A percentile compares a stretch with the other conserved stretches of the same genome.
These are phyloP conservation scores for Gastrodia elata DNA, from an alignment of 106 monocot genomes.

Conservation along the genomic window DNA sequence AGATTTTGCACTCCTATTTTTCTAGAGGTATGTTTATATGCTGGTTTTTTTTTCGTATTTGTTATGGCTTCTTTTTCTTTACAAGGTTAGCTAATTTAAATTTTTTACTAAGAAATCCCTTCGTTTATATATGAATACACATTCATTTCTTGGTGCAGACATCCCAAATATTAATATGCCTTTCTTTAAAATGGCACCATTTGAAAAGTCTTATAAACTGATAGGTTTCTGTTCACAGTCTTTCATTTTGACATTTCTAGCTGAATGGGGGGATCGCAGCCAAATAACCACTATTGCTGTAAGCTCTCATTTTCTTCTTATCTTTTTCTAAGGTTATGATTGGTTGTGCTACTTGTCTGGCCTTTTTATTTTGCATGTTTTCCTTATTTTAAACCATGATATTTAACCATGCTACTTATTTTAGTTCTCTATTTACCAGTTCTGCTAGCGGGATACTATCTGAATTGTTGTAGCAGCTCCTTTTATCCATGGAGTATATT, in stretches of 20 bases:
- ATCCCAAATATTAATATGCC: neutral
- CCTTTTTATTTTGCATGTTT: neutral
- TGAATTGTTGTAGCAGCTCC: too few relatives aligned
- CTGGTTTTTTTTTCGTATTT: neutral
- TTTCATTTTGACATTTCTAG: slow-evolving; percentile 88
- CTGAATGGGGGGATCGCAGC: slow-evolving; percentile 97
- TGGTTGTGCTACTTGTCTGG: neutral
- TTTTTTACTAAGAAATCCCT: neutral
- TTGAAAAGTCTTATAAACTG: neutral
- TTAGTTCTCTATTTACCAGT: neutral
- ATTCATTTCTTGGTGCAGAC: neutral
- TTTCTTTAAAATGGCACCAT: neutral
- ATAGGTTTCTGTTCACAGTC: slow-evolving; percentile 32
- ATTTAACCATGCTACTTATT: neutral
- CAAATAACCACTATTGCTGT: slow-evolving; percentile 97
- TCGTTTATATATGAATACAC: neutral
- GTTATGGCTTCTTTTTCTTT: neutral
- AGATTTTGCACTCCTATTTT: slow-evolving; percentile 98
- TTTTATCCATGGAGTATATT: too few relatives aligned
- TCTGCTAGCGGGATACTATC: too few relatives aligned
- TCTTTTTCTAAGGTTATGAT: neutral
- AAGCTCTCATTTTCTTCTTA: slow-evolving; percentile 9
- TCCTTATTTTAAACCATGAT: neutral
- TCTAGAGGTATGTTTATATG: slow-evolving; percentile 48
- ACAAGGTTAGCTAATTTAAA: neutral